Base-by-base conservation (phyloP, 139 green algal species). In the Astrephomene gubernaculifera region DNA sequence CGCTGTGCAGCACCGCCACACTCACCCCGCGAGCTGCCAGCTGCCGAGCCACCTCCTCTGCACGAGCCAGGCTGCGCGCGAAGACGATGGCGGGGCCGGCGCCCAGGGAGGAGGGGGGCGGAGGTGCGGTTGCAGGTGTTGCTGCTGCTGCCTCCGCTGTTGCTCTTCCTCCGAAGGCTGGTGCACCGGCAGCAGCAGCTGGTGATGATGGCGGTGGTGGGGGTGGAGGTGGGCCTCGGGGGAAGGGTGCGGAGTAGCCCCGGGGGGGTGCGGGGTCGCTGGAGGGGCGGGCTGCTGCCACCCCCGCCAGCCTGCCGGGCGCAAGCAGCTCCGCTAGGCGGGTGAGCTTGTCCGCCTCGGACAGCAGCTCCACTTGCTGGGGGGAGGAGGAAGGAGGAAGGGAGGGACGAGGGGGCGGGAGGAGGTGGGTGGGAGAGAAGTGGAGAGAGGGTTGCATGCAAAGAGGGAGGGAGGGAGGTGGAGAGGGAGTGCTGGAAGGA, bases 1-100 rank as follows among this genome's bases (percentile, higher is more conserved):
- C 96, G 12, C 94, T 92, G 87, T 97, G 95, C 87, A 97, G 93
- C 72, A 93, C 92, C 14, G 94, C 87, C n/a, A 93, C 93, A 29
- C 91, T 87, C 73, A 94, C 91, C 29, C 93, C 91, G 41, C 95
- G 93, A 8, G 63, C 65, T 14, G 83, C 83, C 45, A 92, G 73
- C 39, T 71, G 38, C 70, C 49, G 36, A 17, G 43, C 73, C 6
- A 83, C 52, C 29, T 81, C 79, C 36, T 88, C 84, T 9, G 83
- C 84, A 10, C 60, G 65, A 6, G 22, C 29, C 25, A 82, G 70
- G 6, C 65, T 86, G 71, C 85, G 86, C 0, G 87, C 82, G 44
- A 93, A 91, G 36, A 93, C 90, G 14, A 93, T 14, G 3, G 79
- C 53, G n/a, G 78, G 78, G 6, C 43, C 78, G 39, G 12, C 38